Conservation (phyloP, 108 stramenopile species). For the Bacterosira constricta region DNA sequence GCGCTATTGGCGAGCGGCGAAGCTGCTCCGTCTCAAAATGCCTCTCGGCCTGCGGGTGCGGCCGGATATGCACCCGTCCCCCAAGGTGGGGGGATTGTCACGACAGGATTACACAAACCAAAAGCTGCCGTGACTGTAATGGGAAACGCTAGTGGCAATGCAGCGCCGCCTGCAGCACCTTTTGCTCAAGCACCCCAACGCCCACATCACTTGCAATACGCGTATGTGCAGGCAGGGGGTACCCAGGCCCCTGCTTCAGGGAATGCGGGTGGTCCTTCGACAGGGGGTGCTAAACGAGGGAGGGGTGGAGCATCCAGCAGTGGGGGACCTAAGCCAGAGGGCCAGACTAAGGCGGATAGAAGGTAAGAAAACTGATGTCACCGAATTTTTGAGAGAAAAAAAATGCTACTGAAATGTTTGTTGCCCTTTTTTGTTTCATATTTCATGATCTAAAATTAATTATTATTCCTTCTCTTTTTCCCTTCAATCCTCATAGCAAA, state of each 20-base stretch:
- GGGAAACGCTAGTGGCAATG: slow-evolving; percentile 48
- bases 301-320: slow-evolving; percentile 21
- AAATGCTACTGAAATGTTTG: slow-evolving; percentile 17
- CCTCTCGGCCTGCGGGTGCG: slow-evolving; percentile 29
- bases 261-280: slow-evolving; percentile 26
- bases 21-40: slow-evolving; percentile 29
- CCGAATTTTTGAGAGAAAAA: background rate
- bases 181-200: slow-evolving; percentile 77
- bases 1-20: slow-evolving; percentile 37
- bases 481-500: slow-evolving; percentile 26
- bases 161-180: slow-evolving; percentile 52
- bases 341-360: slow-evolving; percentile 73
- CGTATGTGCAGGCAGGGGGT: slow-evolving; percentile 50
- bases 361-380: slow-evolving; percentile 51
- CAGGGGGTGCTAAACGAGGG: slow-evolving; percentile 24
- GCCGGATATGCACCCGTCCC: slow-evolving; percentile 58
- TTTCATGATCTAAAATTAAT: background rate
- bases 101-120: slow-evolving; percentile 69
- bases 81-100: slow-evolving; percentile 72
- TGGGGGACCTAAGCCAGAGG: slow-evolving; percentile 31
- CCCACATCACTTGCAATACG: slow-evolving; percentile 85
- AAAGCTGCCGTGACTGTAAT: slow-evolving; percentile 59
- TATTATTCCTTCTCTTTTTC: slow-evolving; percentile 5
- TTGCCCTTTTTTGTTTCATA: background rate
- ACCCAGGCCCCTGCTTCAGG: background rate